Evolutionary conservation across 305 asterid genomes (phyloP), one percentile per base, ranked within the genome.

Genomic region (Andrographis paniculata): DNA sequence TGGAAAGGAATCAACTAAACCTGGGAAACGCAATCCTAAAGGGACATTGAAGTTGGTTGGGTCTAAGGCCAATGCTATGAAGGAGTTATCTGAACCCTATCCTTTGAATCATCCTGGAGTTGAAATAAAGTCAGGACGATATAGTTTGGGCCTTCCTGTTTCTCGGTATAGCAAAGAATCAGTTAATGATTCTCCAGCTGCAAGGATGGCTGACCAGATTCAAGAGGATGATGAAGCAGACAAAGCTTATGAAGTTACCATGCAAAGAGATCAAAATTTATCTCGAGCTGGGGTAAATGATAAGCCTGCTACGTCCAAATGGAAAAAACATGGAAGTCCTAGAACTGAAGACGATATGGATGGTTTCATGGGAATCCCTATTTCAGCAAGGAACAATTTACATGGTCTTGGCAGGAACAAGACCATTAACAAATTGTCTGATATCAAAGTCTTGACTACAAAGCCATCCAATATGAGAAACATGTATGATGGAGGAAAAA

Each of bases 341-440:
- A 71, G 72, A 49, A 58, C 50, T 51, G 84, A 71, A 55, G 80
- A 72, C 37, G 74, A 73, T 14, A 27, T 46, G 39, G 88, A 75
- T 57, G 64, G 74, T 71, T 68, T 63, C 33, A 45, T 64, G 73
- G 80, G 74, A 55, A 48, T 54, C 47, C 72, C 79, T 39, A 41
- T 67, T 53, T 53, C 79, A 17, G 66, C 54, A 15, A 77, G 69
- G 73, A 71, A 67, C 57, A 84, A 67, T 33, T 52, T 66, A 33
- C 71, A 67, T 70, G 68, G 71, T 57, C 61, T 66, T 61, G 82
- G 89, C 41, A 77, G 79, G 76, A 87, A 77, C 65, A 86, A 69
- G 65, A 56, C 72, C 57, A 76, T 83, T 56, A 84, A 83, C 58
- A 84, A 77, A 66, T 72, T 87, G 68, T 86, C 96, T 24, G 95